phyloP scores from a whole-genome alignment of 176 grass and related monocot genomes.

The Avena eriantha region DNA sequence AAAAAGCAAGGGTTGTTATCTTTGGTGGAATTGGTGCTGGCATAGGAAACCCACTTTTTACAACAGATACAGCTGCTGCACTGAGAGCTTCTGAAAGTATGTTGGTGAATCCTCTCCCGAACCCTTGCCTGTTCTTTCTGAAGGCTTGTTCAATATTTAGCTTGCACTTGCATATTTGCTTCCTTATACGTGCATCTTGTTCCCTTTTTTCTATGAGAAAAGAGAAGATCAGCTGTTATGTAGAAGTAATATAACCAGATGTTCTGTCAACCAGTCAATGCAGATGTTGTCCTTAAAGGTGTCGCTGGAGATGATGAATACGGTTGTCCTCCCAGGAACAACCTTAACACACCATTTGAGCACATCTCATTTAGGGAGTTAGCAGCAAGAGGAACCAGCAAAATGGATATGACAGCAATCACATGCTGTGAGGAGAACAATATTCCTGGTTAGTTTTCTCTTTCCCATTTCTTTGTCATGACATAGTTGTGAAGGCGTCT shows the following conservation, averaged over 20 bases:
- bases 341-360: slow-evolving; percentile 62
- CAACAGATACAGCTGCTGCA: slow-evolving; percentile 84
- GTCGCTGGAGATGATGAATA: slow-evolving; percentile 68
- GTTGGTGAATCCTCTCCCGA: background rate
- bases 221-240: slow-evolving; percentile 11
- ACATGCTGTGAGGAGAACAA: slow-evolving; percentile 98
- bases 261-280: slow-evolving; percentile 72
- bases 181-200: background rate
- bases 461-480: background rate
- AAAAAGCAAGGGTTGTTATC: slow-evolving; percentile 87
- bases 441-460: slow-evolving; percentile 74
- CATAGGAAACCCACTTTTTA: slow-evolving; percentile 79
- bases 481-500: background rate
- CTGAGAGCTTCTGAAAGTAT: slow-evolving; percentile 95
- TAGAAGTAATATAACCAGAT: slow-evolving; percentile 56
- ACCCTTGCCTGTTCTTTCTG: background rate
- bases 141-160: slow-evolving; percentile 24
- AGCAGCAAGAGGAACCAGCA: slow-evolving; percentile 70
- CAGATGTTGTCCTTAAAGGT: slow-evolving; percentile 92
- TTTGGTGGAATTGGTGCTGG: slow-evolving; percentile 80
- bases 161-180: slow-evolving; percentile 15
- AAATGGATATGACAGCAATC: slow-evolving; percentile 90
- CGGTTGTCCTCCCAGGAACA: slow-evolving; percentile 61
- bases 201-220: slow-evolving; percentile 16
- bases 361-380: slow-evolving; percentile 93